Conservation (phyloP, 2,329 filamentous ascomycete genomes). For the Triangularia setosa region DNA sequence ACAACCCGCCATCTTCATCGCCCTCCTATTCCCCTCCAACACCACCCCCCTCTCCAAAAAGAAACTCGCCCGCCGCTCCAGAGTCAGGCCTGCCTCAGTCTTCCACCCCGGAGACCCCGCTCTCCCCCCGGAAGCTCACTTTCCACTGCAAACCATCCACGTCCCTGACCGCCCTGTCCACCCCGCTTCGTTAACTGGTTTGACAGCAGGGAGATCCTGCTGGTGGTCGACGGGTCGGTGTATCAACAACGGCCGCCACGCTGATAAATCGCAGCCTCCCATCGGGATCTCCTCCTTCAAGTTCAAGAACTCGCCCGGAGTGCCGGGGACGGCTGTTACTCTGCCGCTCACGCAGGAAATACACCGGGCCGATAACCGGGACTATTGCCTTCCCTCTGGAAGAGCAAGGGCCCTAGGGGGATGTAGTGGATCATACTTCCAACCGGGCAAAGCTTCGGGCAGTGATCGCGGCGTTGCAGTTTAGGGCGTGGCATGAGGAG, state of each 20-base stretch:
- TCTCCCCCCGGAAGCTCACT: slow-evolving; percentile 32
- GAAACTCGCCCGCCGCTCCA: not conserved
- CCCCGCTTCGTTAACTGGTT: slow-evolving; percentile 34
- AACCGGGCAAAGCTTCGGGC: slow-evolving; percentile 46
- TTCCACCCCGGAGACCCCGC: slow-evolving; percentile 27
- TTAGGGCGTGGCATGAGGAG: slow-evolving; percentile 38
- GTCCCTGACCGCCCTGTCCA: slow-evolving; percentile 23
- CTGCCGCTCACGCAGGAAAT: not conserved
- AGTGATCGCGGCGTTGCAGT: slow-evolving; percentile 42
- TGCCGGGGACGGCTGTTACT: not conserved
- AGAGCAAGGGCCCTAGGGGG: slow-evolving; percentile 32
- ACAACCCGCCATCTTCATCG: not conserved
- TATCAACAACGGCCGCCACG: slow-evolving; percentile 34
- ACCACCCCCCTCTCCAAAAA: not conserved
- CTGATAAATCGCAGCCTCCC: slow-evolving; percentile 10
- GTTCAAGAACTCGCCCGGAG: slow-evolving; percentile 24
- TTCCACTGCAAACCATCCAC: slow-evolving; percentile 30
- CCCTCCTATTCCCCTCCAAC: not conserved
- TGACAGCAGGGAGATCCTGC: slow-evolving; percentile 35
- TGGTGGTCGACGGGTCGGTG: slow-evolving; percentile 42
- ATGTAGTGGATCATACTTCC: slow-evolving; percentile 35
- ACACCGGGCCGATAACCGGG: slow-evolving; percentile 14
- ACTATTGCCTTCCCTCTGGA: slow-evolving; percentile 35
- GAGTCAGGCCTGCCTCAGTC: slow-evolving; percentile 24
- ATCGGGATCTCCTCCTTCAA: slow-evolving; percentile 30